Percentiles rank a stretch among this genome's conserved stretches.
Conservation (phyloP, 306 rosid genomes). For the Vigna angularis region DNA sequence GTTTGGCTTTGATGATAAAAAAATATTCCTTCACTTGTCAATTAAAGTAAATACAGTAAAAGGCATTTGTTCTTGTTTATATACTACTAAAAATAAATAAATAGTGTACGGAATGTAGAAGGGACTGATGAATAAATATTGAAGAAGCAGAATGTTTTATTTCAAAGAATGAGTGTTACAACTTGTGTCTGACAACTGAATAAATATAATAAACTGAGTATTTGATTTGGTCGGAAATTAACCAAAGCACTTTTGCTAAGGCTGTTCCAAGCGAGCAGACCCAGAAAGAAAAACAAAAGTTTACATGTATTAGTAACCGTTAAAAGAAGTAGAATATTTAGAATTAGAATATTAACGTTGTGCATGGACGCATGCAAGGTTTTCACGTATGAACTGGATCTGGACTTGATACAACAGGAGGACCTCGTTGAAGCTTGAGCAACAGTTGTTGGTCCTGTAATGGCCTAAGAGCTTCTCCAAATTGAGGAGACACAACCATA, state of each 20-base stretch:
- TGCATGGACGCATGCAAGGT: too few relatives aligned
- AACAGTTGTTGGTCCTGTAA: conserved; percentile 39
- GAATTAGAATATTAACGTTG: too few relatives aligned
- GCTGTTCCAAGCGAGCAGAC: background rate
- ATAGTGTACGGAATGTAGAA: background rate
- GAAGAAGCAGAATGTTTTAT: background rate
- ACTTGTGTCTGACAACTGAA: background rate
- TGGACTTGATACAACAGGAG: background rate
- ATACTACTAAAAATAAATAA: too few relatives aligned
- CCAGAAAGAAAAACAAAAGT: background rate
- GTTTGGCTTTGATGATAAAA: too few relatives aligned
- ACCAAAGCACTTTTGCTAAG: background rate
- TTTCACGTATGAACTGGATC: conserved; percentile 30
- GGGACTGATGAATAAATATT: background rate
- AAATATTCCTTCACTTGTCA: too few relatives aligned
- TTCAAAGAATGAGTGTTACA: background rate
- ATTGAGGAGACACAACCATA: conserved; percentile 41
- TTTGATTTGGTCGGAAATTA: background rate
- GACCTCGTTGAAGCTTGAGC: conserved; percentile 48
- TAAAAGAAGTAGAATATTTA: too few relatives aligned
- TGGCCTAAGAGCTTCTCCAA: conserved; percentile 52
- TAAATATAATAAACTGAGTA: background rate
- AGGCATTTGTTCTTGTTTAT: too few relatives aligned
- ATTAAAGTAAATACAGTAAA: too few relatives aligned
- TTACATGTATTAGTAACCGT: background rate